These are phyloP conservation scores for Penicillium waksmanii DNA, from an alignment of 495 filamentous ascomycete genomes.

Conservation along the genomic window DNA sequence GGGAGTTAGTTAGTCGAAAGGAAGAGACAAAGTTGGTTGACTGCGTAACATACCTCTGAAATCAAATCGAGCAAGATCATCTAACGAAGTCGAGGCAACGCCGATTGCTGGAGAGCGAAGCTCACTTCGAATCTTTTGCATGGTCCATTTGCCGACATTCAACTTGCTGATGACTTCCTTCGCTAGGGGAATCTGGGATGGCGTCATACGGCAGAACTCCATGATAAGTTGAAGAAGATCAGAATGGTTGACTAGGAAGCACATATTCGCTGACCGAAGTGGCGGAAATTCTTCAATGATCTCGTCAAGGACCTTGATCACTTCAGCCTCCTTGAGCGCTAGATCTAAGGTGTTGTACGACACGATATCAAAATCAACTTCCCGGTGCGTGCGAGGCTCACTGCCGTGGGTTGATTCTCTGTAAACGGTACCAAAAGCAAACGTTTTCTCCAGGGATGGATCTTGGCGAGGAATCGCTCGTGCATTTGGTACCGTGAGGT, in stretches of 20 bases:
- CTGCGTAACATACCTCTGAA: slow-evolving; percentile 65
- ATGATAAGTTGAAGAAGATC: slow-evolving; percentile 82
- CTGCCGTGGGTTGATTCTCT: slow-evolving; percentile 75
- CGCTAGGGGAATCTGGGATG: slow-evolving; percentile 65
- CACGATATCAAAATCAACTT: slow-evolving; percentile 95
- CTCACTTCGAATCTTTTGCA: slow-evolving; percentile 84
- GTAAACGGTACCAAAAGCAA: slow-evolving; percentile 88
- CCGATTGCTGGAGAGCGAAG: slow-evolving; percentile 78
- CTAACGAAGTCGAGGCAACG: slow-evolving; percentile 85
- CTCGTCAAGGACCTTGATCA: slow-evolving; percentile 92
- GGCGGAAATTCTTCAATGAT: slow-evolving; percentile 82
- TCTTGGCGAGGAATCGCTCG: slow-evolving; percentile 77
- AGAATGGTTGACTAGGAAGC: slow-evolving; percentile 91
- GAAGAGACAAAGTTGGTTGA: slow-evolving; percentile 4
- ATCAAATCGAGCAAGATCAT: slow-evolving; percentile 89
- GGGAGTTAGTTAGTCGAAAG: slow-evolving; percentile 27
- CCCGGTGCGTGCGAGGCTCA: slow-evolving; percentile 79
- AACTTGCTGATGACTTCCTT: slow-evolving; percentile 88
- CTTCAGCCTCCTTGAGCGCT: slow-evolving; percentile 91
- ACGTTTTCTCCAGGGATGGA: slow-evolving; percentile 72
- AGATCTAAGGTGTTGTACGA: slow-evolving; percentile 78
- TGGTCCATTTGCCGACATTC: slow-evolving; percentile 80
- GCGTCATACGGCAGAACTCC: slow-evolving; percentile 80
- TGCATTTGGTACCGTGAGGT: slow-evolving; percentile 88
- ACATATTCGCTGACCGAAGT: slow-evolving; percentile 71